Base-by-base conservation (phyloP, 2,329 filamentous ascomycete species). In the Fonsecaea multimorphosa region DNA sequence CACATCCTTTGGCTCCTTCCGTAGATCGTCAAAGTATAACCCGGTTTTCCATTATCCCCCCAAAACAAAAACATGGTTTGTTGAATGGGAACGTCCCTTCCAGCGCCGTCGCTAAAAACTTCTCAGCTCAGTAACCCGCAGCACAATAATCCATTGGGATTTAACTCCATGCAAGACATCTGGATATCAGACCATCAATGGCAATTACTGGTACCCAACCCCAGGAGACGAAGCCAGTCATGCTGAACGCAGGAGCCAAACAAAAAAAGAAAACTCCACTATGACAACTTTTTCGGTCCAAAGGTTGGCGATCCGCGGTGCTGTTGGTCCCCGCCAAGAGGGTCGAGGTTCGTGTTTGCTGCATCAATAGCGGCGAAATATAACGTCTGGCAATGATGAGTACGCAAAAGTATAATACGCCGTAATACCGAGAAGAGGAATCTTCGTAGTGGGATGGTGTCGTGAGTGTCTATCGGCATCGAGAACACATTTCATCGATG, bases 41-140 rank as follows among this genome's bases (percentile, higher is more conserved):
- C n/a, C 40, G 40, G 44, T 49, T 49, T 22, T 49, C 44, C 44
- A 49, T 49, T 49, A 49, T 24, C 44, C 31, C 14, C 34, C n/a
- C 12, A 59, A 49, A 36, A 32, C 8, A 59, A 12, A 19, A 59
- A 7, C n/a, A 8, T n/a, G 8, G 38, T 5, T 31, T 19, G 44
- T 19, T n/a, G 57, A 59, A 38, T 16, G 34, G 27, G 16, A 24
- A 27, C 32, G 29, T 27, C 61, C n/a, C 61, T 38, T 58, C 61
- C 61, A 63, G 61, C 61, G 61, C 61, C 61, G 40, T 58, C 61
- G 61, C 61, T 63, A 46, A 58, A 38, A 31, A 31, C 55, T 40
- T 27, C 22, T 40, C 31, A 44, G 36, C 8, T 7, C 54, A 19
- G 19, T n/a, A 46, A 34, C 32, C 9, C 44, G 34, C 44, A 31